Evolutionary conservation across 1,284 basidiomycete genomes (phyloP), one percentile per base, ranked within the genome.

Genomic region (Lignosus rhinocerotis): DNA sequence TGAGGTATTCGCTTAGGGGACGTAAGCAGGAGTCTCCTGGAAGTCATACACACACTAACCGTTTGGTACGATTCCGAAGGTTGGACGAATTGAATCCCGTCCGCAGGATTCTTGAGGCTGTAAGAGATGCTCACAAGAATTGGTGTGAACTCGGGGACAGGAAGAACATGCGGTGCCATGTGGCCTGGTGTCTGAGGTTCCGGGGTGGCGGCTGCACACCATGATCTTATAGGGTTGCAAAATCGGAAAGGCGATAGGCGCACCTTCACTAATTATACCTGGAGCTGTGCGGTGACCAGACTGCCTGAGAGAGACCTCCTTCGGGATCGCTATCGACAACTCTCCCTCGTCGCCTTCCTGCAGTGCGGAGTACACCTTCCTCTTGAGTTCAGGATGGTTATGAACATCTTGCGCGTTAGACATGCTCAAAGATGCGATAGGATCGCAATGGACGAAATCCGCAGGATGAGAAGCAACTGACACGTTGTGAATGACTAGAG

Each of bases 261-360:
- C 56, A 84, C 84, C 76, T 76, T 85, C 83, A 56, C 78, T 83
- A 36, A 71, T 67, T 31, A 78, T 65, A 16, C 71, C 77, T 63
- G 70, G 73, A 19, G 67, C 64, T 48, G 74, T 69, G 32, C 78
- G 69, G 63, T 79, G 77, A 6, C 81, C 80, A 10, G 84, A 81
- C 55, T 83, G 83, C 69, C 80, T 85, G 55, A 94, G 75, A 57
- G 85, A 81, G 17, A 94, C 90, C 61, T 93, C 90, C 62, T 81
- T 81, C 1, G 96, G 94, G 53, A 99, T 86, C 17, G 89, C 84
- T 67, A 99, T 94, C 14, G 93, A 93, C 41, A 99, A 75, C 73
- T 98, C 97, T 60, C 97, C 96, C 70, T 97, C 92, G 61, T 95
- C 93, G 45, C 88, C 85, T 67, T 98, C 96, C 57, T 93, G 87